Percentiles rank a stretch among this genome's conserved stretches.
Evolutionary conservation across 805 yeast species (phyloP).

Genomic region (Suhomyces canberraensis): DNA sequence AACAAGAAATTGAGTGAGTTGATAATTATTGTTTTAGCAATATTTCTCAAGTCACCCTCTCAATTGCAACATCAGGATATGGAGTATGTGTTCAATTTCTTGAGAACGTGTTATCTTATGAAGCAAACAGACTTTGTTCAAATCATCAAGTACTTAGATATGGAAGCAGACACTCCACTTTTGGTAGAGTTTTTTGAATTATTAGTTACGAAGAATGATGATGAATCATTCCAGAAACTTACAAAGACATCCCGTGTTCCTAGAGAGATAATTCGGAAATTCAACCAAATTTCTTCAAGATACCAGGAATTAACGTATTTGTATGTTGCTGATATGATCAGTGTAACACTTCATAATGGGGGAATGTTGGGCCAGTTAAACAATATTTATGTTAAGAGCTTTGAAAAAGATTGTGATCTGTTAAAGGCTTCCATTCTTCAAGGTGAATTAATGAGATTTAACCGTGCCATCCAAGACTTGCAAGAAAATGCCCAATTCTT

Average conservation of each 20-base stretch:
- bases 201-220: constrained; percentile 34
- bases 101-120: constrained; percentile 34
- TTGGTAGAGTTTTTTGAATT: constrained; percentile 30
- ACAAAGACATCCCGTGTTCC: constrained; percentile 27
- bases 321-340: constrained; percentile 26
- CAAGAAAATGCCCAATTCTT: constrained; percentile 55
- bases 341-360: constrained; percentile 33
- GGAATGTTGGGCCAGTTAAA: constrained; percentile 31
- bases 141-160: constrained; percentile 14
- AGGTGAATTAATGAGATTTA: constrained; percentile 46
- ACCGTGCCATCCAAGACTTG: constrained; percentile 60
- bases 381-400: constrained; percentile 31
- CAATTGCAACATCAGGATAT: constrained; percentile 15
- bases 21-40: constrained; percentile 31
- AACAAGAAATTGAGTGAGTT: constrained; percentile 32
- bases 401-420: constrained; percentile 34
- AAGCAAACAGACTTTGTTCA: constrained; percentile 22
- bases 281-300: constrained; percentile 19
- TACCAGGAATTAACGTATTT: constrained; percentile 12
- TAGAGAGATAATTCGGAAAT: constrained; percentile 24
- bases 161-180: constrained; percentile 14
- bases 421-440: constrained; percentile 33
- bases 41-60: constrained; percentile 16
- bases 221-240: constrained; percentile 29
- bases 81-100: constrained; percentile 32